phyloP scores from a whole-genome alignment of 2,329 filamentous ascomycete genomes.

The Xylaria hypoxylon region DNA sequence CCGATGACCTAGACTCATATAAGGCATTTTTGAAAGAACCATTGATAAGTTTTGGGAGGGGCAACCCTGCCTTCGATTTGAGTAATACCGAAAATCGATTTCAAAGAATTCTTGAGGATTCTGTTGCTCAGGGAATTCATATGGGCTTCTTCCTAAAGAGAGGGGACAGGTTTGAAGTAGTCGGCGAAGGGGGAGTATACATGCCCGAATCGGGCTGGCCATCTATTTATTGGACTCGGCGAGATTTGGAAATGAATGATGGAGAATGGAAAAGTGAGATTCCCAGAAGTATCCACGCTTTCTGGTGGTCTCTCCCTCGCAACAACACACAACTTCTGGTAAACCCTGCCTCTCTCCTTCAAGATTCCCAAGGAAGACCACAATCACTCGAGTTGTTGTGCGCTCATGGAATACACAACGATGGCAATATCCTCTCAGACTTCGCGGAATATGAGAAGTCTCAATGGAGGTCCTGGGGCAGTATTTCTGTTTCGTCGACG shows the following conservation, averaged over 20 bases:
- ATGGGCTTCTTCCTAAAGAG: background rate
- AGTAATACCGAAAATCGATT: background rate
- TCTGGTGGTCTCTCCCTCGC: conserved; percentile 3
- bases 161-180: background rate
- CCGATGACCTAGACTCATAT: background rate
- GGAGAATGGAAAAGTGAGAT: background rate
- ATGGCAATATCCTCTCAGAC: background rate
- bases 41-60: background rate
- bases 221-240: background rate
- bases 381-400: background rate
- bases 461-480: background rate
- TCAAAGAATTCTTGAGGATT: background rate
- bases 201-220: background rate
- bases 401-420: background rate
- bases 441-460: background rate
- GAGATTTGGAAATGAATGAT: background rate
- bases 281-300: background rate
- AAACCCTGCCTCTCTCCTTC: background rate
- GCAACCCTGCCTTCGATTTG: background rate
- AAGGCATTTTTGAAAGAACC: background rate
- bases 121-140: background rate
- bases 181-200: background rate
- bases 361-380: background rate
- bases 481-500: background rate
- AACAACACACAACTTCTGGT: background rate